Base-by-base conservation (phyloP, 164 flowering plant genomes). In the Umbellularia californica region DNA sequence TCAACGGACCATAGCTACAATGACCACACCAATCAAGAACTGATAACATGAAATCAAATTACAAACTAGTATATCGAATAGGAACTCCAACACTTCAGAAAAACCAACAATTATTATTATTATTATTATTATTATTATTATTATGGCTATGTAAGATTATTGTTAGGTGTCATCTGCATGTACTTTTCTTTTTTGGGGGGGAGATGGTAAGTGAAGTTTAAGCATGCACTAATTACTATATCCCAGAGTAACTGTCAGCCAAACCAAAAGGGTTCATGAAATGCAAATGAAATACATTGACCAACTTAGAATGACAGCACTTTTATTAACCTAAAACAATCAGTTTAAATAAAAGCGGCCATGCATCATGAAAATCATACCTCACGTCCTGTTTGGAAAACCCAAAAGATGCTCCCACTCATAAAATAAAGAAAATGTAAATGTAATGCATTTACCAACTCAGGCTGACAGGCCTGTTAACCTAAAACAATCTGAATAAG, bases 321-420 rank as follows among this genome's bases (percentile, higher is more conserved):
- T 11, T n/a, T 60, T 14, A 60, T 60, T 22, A 6, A n/a, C 20
- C 64, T 19, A 60, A 60, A 60, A 22, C 64, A 60, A 35, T 35
- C 64, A 60, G 64, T 9, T 14, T 10, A 65, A 65, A 14, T 55
- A 55, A n/a, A 19, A 55, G 60, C 17, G 19, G n/a, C 2, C 58
- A 25, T 50, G 50, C 17, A 33, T 19, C 23, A 14, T 30, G 23
- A 67, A 30, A 52, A 55, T 68, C 78, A 74, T 89, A 94, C 98
- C 94, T 92, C 97, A 41, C 92, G 97, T 73, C 75, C 68, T 4
- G 96, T 90, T 78, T 87, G 88, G 79, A 95, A 95, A 50, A 78
- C 78, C 97, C 97, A 95, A 68, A 79, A 77, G 74, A 90, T 79
- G 58, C 73, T 73, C n/a, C 99, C 99, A 81, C 78, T 86, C 69